phyloP scores from a whole-genome alignment of 2,329 filamentous ascomycete species.

The Fusarium humuli region DNA sequence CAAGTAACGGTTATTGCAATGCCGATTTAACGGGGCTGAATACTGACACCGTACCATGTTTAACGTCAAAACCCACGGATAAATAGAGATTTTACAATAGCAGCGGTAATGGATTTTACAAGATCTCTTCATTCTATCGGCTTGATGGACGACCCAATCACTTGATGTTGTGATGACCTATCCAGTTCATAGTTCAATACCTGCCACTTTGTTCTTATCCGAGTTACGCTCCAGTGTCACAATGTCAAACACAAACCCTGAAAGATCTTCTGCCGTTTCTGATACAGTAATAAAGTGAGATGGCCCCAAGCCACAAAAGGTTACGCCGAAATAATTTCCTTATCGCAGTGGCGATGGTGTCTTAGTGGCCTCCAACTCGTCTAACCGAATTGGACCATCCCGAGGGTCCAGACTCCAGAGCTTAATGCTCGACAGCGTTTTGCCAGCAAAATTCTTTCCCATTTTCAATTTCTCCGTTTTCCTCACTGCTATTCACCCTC shows the following conservation, averaged over 20 bases:
- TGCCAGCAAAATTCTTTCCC: constrained; percentile 15
- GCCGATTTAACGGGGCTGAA: constrained; percentile 26
- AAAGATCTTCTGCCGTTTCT: constrained; percentile 3
- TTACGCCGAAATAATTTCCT: constrained; percentile 32
- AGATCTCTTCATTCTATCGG: neutral
- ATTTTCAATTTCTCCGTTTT: constrained; percentile 9
- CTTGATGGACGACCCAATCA: too few species aligned
- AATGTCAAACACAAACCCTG: constrained; percentile 1
- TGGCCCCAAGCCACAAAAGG: constrained; percentile 37
- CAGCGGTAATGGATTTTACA: neutral
- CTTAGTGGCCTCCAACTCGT: constrained; percentile 33
- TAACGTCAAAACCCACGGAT: neutral
- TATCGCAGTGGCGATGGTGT: constrained; percentile 30
- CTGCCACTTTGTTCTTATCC: too few species aligned
- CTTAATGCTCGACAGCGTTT: constrained; percentile 15
- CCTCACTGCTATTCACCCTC: neutral
- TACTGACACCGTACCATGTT: neutral
- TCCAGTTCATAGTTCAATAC: neutral
- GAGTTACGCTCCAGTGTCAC: neutral
- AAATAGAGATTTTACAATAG: neutral
- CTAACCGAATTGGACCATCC: constrained; percentile 37
- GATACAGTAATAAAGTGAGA: constrained; percentile 12
- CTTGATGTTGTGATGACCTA: too few species aligned
- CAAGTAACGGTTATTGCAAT: constrained; percentile 18
- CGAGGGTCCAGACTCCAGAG: constrained; percentile 28